These are phyloP conservation scores for Gliomastix tumulicola DNA, from an alignment of 2,329 filamentous ascomycete genomes.

Conservation along the genomic window DNA sequence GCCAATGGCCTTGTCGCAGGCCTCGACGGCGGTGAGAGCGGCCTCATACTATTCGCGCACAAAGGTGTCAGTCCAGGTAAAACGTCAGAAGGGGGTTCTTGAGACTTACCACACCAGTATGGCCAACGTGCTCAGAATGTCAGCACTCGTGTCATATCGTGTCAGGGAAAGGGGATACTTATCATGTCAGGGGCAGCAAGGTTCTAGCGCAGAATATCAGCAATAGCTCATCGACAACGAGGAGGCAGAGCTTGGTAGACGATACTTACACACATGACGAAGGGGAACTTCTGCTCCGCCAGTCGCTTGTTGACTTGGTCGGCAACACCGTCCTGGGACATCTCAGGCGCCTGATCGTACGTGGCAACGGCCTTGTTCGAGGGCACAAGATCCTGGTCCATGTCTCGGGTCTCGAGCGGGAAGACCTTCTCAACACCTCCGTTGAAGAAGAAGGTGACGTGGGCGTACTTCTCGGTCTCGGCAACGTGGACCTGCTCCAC, in stretches of 20 bases:
- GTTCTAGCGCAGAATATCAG: conserved; percentile 52
- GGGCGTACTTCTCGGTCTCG: conserved; percentile 98
- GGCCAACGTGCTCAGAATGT: conserved; percentile 57
- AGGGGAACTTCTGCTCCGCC: conserved; percentile 78
- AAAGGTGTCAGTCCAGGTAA: too few species aligned
- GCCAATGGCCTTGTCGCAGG: conserved; percentile 92
- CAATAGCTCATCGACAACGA: too few species aligned
- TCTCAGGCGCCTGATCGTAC: conserved; percentile 91
- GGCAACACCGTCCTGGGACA: conserved; percentile 88
- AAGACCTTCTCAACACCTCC: conserved; percentile 97
- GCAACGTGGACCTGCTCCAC: conserved; percentile 93
- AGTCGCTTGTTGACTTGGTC: conserved; percentile 87
- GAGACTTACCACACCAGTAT: conserved; percentile 66
- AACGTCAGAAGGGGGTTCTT: not conserved
- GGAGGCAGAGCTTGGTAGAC: not conserved
- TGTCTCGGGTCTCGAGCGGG: conserved; percentile 82
- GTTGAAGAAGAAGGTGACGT: conserved; percentile 99
- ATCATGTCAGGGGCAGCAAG: conserved; percentile 96
- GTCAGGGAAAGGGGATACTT: not conserved
- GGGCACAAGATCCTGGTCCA: conserved; percentile 69
- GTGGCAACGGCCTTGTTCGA: conserved; percentile 87
- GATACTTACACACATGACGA: conserved; percentile 61
- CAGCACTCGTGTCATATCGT: not conserved
- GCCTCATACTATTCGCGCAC: conserved; percentile 60
- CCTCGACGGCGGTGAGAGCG: conserved; percentile 73